Conservation (phyloP, 306 rosid genomes). For the Dalbergia oliveri region DNA sequence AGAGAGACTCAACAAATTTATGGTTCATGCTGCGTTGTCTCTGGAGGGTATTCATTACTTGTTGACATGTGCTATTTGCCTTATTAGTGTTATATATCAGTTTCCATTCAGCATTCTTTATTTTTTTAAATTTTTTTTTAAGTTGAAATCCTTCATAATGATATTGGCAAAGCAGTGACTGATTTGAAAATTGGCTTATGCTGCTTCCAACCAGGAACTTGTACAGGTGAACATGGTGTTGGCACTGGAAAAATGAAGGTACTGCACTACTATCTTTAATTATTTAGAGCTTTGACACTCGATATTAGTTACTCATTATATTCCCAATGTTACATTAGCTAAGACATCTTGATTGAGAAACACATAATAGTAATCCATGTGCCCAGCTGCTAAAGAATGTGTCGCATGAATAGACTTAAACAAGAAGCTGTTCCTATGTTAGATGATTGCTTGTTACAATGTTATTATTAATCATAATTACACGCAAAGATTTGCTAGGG, state of each 20-base stretch:
- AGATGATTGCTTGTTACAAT: constrained; percentile 12
- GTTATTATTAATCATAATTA: constrained; percentile 21
- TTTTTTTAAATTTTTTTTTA: constrained; percentile 7
- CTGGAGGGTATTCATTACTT: constrained; percentile 74
- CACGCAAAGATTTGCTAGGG: constrained; percentile 17
- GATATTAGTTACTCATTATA: constrained; percentile 31
- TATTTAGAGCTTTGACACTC: not conserved
- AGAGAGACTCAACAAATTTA: constrained; percentile 81
- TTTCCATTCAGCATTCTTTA: constrained; percentile 24
- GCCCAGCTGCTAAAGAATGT: too few species aligned
- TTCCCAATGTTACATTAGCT: constrained; percentile 29
- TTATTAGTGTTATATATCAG: constrained; percentile 31
- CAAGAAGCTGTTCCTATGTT: constrained; percentile 1
- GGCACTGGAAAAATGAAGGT: constrained; percentile 99
- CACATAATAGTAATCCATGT: not conserved
- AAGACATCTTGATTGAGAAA: constrained; percentile 13
- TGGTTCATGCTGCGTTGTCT: constrained; percentile 88
- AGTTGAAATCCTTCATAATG: not conserved
- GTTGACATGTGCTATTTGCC: constrained; percentile 9
- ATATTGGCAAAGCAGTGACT: constrained; percentile 15
- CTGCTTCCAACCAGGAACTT: constrained; percentile 74
- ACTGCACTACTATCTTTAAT: constrained; percentile 26
- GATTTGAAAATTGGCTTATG: constrained; percentile 44
- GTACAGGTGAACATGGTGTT: constrained; percentile 97
- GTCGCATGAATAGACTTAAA: not conserved